Percentiles rank a stretch among this genome's conserved stretches.
phyloP scores from a whole-genome alignment of 108 stramenopile species.

The Phaeodactylum tricornutum region DNA sequence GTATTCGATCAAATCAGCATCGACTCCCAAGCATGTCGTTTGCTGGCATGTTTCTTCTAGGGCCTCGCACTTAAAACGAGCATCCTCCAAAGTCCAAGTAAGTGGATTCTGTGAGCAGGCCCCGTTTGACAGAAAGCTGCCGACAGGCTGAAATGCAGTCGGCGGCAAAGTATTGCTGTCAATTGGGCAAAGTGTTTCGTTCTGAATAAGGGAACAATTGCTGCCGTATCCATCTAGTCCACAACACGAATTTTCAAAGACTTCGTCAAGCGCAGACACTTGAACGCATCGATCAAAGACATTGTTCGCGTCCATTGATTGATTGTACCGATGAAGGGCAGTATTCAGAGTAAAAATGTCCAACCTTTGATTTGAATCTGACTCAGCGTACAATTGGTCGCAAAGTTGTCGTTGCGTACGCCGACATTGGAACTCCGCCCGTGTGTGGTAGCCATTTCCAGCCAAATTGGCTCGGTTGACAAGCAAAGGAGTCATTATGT shows the following conservation, averaged over 20 bases:
- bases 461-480: constrained; percentile 21
- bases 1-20: constrained; percentile 9
- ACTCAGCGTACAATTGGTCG: constrained; percentile 5
- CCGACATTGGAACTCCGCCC: constrained; percentile 10
- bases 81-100: constrained; percentile 6
- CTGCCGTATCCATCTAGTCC: constrained; percentile 21
- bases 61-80: constrained; percentile 9
- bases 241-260: constrained; percentile 19
- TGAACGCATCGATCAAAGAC: constrained; percentile 15
- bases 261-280: neutral
- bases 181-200: constrained; percentile 16
- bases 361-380: constrained; percentile 2
- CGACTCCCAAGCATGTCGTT: constrained; percentile 22
- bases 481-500: constrained; percentile 20
- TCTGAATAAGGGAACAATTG: neutral
- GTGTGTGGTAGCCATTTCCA: constrained; percentile 19
- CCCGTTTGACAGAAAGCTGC: neutral
- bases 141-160: constrained; percentile 5
- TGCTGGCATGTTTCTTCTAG: constrained; percentile 10
- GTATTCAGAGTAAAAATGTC: constrained; percentile 5
- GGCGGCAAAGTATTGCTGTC: constrained; percentile 5
- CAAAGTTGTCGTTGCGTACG: constrained; percentile 11
- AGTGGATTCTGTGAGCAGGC: neutral
- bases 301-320: constrained; percentile 8
- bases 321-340: constrained; percentile 1